A percentile compares a stretch with the other conserved stretches of the same genome.
These are phyloP conservation scores for Sporothrix phasma DNA, from an alignment of 2,329 filamentous ascomycete genomes.

Conservation along the genomic window DNA sequence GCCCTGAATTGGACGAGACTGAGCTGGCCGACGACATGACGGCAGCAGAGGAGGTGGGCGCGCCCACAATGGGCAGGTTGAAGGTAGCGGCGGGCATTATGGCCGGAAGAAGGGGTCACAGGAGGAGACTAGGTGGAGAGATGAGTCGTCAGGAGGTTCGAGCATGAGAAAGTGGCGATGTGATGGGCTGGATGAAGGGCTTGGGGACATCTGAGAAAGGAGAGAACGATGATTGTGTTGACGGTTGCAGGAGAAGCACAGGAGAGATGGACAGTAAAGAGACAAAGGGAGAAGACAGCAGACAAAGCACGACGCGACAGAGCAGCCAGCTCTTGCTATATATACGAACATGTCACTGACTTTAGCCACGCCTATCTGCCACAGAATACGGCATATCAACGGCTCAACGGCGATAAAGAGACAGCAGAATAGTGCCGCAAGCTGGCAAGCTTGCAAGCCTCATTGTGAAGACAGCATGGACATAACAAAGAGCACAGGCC, in stretches of 20 bases:
- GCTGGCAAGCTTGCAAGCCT: neutral
- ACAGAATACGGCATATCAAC: neutral
- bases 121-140: neutral
- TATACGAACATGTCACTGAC: neutral
- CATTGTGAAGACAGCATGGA: neutral
- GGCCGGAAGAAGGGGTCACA: neutral
- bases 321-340: neutral
- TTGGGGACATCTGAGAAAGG: neutral
- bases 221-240: neutral
- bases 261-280: neutral
- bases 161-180: slow-evolving; percentile 9
- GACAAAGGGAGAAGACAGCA: neutral
- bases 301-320: neutral
- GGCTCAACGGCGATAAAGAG: neutral
- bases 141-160: neutral
- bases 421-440: neutral
- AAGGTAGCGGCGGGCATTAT: slow-evolving; percentile 10
- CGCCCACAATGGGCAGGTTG: slow-evolving; percentile 1
- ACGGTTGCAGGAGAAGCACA: neutral
- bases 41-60: neutral
- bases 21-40: neutral
- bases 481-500: slow-evolving; percentile 1
- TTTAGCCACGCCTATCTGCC: neutral
- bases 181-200: neutral
- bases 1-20: slow-evolving; percentile 6